These are phyloP conservation scores for Mucuna pruriens DNA, from an alignment of 306 rosid genomes.

Conservation along the genomic window DNA sequence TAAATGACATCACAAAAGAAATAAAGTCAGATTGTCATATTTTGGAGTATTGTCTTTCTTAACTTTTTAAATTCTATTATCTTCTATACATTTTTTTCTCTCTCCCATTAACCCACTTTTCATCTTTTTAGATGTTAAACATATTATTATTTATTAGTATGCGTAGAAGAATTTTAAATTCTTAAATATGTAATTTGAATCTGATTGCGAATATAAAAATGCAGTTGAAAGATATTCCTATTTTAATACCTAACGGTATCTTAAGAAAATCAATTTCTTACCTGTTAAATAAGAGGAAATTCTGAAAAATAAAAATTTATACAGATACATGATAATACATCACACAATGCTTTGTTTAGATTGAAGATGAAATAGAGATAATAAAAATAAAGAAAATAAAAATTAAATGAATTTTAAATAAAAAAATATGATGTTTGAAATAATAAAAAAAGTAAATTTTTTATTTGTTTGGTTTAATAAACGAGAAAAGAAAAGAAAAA, in stretches of 20 bases:
- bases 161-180: too few relatives aligned
- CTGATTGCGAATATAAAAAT: not conserved
- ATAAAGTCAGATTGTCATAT: not conserved
- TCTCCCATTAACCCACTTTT: not conserved
- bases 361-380: too few relatives aligned
- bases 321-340: too few relatives aligned
- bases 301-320: too few relatives aligned
- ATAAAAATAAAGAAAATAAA: too few relatives aligned
- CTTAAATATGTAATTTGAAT: not conserved
- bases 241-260: not conserved
- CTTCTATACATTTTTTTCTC: not conserved
- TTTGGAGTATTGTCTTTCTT: not conserved
- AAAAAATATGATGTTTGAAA: too few relatives aligned
- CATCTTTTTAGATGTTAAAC: not conserved
- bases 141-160: not conserved
- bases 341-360: too few relatives aligned
- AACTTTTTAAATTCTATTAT: not conserved
- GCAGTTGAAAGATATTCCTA: not conserved
- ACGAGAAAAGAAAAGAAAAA: too few relatives aligned
- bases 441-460: too few relatives aligned
- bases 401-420: too few relatives aligned
- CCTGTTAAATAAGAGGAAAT: not conserved
- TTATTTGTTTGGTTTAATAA: too few relatives aligned
- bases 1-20: not conserved
- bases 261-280: not conserved